Conservation (phyloP, 495 filamentous ascomycete species). For the Podospora pseudoanserina region DNA sequence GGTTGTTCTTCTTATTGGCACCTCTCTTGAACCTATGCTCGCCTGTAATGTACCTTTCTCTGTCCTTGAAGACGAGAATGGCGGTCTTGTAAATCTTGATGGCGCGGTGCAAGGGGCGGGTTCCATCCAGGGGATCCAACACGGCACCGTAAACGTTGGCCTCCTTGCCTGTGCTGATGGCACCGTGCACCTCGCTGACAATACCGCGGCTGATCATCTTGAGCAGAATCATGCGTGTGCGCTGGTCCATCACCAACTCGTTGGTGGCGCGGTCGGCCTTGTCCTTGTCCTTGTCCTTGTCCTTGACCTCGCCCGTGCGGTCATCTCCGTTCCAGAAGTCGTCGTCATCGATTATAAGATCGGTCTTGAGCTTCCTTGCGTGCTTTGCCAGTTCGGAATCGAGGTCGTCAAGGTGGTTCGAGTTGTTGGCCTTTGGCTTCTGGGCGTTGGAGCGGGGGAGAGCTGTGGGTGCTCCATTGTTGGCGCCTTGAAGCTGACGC, state of each 20-base stretch:
- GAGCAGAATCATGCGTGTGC: conserved; percentile 89
- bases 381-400: conserved; percentile 77
- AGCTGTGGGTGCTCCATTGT: conserved; percentile 42
- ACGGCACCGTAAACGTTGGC: conserved; percentile 86
- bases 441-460: conserved; percentile 76
- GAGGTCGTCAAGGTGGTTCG: conserved; percentile 79
- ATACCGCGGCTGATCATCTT: conserved; percentile 92
- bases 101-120: conserved; percentile 56
- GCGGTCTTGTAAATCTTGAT: conserved; percentile 99
- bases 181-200: conserved; percentile 79
- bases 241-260: conserved; percentile 89
- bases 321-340: too few species aligned
- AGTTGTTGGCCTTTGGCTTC: conserved; percentile 76
- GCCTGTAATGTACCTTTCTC: conserved; percentile 89
- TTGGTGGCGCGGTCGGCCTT: conserved; percentile 88
- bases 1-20: conserved; percentile 86
- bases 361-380: conserved; percentile 82
- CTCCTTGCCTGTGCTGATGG: conserved; percentile 93
- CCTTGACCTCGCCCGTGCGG: conserved; percentile 7
- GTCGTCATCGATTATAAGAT: conserved; percentile 28
- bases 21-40: conserved; percentile 74
- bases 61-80: conserved; percentile 94
- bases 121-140: conserved; percentile 42
- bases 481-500: conserved; percentile 49
- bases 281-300: conserved; percentile 65